phyloP scores from a whole-genome alignment of 768 basidiomycete species.

The Termitomyces sp. region DNA sequence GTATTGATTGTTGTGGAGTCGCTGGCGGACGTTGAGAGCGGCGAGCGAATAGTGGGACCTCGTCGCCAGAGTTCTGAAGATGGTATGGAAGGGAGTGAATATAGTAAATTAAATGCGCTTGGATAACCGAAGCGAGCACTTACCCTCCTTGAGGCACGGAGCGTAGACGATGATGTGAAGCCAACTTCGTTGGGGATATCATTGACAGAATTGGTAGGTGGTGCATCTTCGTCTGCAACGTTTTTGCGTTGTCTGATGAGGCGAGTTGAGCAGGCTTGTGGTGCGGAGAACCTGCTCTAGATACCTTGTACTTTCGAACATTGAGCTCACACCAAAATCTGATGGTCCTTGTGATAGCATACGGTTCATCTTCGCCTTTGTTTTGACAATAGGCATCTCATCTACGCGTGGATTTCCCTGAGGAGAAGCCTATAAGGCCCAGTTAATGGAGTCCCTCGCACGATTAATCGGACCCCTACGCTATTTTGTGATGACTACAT shows the following conservation, averaged over 20 bases:
- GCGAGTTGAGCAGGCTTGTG: neutral
- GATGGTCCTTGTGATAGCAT: conserved; percentile 51
- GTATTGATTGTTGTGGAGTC: conserved; percentile 15
- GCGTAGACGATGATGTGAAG: conserved; percentile 30
- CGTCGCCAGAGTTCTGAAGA: conserved; percentile 33
- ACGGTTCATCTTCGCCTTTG: conserved; percentile 77
- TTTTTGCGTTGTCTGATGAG: conserved; percentile 49
- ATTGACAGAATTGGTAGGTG: conserved; percentile 67
- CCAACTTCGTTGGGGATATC: conserved; percentile 63
- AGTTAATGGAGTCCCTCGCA: neutral
- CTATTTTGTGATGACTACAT: conserved; percentile 46
- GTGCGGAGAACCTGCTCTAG: conserved; percentile 6
- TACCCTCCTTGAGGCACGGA: conserved; percentile 37
- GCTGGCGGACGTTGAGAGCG: conserved; percentile 24
- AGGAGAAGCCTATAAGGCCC: conserved; percentile 30
- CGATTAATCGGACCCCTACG: conserved; percentile 25
- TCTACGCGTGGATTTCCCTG: conserved; percentile 61
- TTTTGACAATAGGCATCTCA: conserved; percentile 69
- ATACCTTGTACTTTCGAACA: conserved; percentile 72
- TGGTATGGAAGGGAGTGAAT: neutral
- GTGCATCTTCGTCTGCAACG: conserved; percentile 73
- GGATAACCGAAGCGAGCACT: conserved; percentile 14
- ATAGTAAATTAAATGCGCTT: neutral
- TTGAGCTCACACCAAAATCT: conserved; percentile 80
- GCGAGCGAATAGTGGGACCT: conserved; percentile 33